Evolutionary conservation across 352 stramenopile species (phyloP), one percentile per base, ranked within the genome.

Genomic region (Pythium biforme): DNA sequence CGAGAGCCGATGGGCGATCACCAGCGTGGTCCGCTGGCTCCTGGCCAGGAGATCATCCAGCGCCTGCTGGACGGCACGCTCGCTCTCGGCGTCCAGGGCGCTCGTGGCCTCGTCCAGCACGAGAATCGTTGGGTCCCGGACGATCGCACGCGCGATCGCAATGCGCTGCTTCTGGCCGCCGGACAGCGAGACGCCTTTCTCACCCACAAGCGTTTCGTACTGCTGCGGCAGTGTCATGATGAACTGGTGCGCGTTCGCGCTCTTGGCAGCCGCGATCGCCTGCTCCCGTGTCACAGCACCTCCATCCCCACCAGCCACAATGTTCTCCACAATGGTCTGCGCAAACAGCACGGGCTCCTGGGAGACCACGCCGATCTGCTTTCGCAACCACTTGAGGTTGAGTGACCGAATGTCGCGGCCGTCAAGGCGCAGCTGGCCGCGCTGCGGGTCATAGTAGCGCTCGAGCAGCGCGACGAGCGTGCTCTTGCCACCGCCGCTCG

Each of bases 131-230:
- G 37, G 37, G 37, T 17, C n/a, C 37, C 37, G 37, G 1, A 43
- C 37, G 37, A 43, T 14, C 0, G 90, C 93, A 41, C 95, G 78
- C 10, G 92, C 92, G 58, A 98, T 97, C 17, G 87, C 88, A 63
- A 98, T 88, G n/a, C 94, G 74, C 66, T 99, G 95, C 59, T 97
- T 97, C 79, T 98, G 95, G 9, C 93, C 95, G 26, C 93, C 93
- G 14, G 66, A 88, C 4, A 98, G 69, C 65, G 37, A 10, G 11
- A 43, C 37, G 37, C 9, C 37, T 14, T 43, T 43, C 11, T 43
- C 37, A 7, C 37, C 37, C 37, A 43, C 37, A 14, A 43, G 37
- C 37, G 37, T 43, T 10, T 43, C 37, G 14, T 43, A 43, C 37
- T 43, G 33, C 22, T 75, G 53, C 1, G 66, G 69, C 9, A 75